Base-by-base conservation (phyloP, 768 basidiomycete genomes). In the Kwoniella sp. region DNA sequence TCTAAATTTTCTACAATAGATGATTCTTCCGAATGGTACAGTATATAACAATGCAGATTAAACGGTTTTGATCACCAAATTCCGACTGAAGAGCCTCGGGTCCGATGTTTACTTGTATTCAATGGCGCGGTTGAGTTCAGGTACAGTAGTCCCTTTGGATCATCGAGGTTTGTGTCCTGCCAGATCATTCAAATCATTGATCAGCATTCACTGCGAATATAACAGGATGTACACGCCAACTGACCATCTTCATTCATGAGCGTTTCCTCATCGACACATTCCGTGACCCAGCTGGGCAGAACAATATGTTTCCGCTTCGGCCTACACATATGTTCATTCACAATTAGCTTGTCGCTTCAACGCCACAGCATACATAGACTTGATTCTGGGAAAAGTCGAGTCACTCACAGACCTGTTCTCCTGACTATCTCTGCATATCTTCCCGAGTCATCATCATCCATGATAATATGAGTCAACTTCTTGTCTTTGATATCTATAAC, bases 231-330 rank as follows among this genome's bases (percentile, higher is more conserved):
- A n/a, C n/a, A n/a, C n/a, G n/a, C n/a, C n/a, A 12, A 72, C 72
- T 57, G 58, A 88, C 91, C 90, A 67, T 90, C 90, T 80, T 95
- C 92, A 76, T 92, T 87, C 37, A 93, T 83, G 47, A 94, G 77
- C 0, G 91, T 91, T 47, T 83, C 85, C 74, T 93, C 90, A n/a
- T 91, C 91, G 30, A 93, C 72, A 73, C 88, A 92, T 5, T 87
- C 88, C 47, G 85, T 81, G 40, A 96, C 85, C 77, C 86, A 96
- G 64, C 90, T 89, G 0, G 88, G 83, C 57, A 92, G 83, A 9
- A 95, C 84, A 6, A 94, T 83, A 71, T 90, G 85, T 51, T 90
- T 86, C 25, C 87, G 85, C 80, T 90, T 91, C 1, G 91, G 90
- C 71, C 92, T 93, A 52, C 52, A n/a, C 37, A 44, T 47, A 8